phyloP scores from a whole-genome alignment of 495 filamentous ascomycete species.

The Gamarada debralockiae region DNA sequence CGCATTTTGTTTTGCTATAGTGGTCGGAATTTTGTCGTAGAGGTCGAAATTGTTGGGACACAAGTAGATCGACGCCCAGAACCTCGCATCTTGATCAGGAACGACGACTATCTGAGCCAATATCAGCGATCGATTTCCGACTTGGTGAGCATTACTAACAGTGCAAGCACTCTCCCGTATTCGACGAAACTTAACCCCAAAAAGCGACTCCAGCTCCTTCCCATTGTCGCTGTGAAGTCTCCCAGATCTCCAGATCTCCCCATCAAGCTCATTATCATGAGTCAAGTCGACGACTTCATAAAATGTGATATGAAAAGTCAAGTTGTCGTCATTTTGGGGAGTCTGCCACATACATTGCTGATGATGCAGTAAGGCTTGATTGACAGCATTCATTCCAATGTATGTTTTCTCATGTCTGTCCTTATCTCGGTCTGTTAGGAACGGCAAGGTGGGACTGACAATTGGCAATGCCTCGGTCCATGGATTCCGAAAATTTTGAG shows the following conservation, averaged over 20 bases:
- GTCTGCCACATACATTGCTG: conserved; percentile 8
- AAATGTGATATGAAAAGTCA: conserved; percentile 9
- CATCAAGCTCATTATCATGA: conserved; percentile 1
- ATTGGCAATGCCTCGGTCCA: conserved; percentile 12
- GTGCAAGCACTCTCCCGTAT: conserved; percentile 8
- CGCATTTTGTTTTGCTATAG: not conserved
- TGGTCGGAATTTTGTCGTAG: conserved; percentile 4
- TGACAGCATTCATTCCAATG: not conserved
- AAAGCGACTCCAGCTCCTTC: not conserved
- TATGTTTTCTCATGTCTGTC: not conserved
- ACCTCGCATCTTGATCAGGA: not conserved
- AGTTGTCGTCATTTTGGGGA: conserved; percentile 1
- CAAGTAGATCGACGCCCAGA: conserved; percentile 10
- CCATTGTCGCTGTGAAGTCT: conserved; percentile 10
- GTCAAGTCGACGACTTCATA: conserved; percentile 3
- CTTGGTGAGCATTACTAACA: not conserved
- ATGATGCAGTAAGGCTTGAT: conserved; percentile 9
- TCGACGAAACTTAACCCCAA: not conserved
- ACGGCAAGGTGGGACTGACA: conserved; percentile 10
- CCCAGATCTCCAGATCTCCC: conserved; percentile 4
- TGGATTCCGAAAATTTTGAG: conserved; percentile 9
- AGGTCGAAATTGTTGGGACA: conserved; percentile 10
- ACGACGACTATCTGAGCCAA: not conserved
- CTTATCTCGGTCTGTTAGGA: conserved; percentile 4
- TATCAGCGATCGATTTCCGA: not conserved